A percentile compares a stretch with the other conserved stretches of the same genome.
These are phyloP conservation scores for Penicillium canescens DNA, from an alignment of 495 filamentous ascomycete species.

Conservation along the genomic window DNA sequence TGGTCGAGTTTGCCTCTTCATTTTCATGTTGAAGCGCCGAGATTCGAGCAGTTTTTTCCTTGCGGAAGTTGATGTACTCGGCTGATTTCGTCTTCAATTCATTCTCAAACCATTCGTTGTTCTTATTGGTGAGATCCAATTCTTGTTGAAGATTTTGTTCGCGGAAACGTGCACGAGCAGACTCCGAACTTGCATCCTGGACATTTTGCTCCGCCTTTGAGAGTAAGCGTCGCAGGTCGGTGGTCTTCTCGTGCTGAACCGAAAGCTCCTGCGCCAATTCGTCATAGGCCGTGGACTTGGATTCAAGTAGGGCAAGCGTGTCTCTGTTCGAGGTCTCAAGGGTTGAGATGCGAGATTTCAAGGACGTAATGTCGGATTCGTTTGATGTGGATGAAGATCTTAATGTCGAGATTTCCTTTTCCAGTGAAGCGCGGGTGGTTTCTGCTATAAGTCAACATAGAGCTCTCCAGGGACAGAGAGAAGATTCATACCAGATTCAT, in stretches of 20 bases:
- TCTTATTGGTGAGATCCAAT: conserved; percentile 78
- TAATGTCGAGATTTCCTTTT: conserved; percentile 77
- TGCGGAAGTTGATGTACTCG: conserved; percentile 87
- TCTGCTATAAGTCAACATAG: conserved; percentile 46
- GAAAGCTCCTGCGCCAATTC: conserved; percentile 82
- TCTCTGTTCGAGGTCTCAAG: conserved; percentile 92
- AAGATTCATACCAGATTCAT: conserved; percentile 67
- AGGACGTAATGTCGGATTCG: conserved; percentile 70
- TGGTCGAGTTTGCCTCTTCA: conserved; percentile 74
- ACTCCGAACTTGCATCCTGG: conserved; percentile 75
- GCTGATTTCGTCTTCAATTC: conserved; percentile 86
- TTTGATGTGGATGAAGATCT: conserved; percentile 75
- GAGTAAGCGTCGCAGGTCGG: conserved; percentile 78
- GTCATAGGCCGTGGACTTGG: conserved; percentile 85
- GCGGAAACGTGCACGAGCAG: conserved; percentile 76
- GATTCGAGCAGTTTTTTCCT: conserved; percentile 87
- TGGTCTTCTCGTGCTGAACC: conserved; percentile 80
- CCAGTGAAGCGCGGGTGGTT: conserved; percentile 62
- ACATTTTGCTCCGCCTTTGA: conserved; percentile 76
- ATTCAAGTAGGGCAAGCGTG: conserved; percentile 81
- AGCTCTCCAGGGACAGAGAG: background rate
- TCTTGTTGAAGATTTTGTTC: conserved; percentile 89
- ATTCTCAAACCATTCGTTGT: conserved; percentile 86
- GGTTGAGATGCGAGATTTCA: conserved; percentile 77
- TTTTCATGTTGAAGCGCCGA: conserved; percentile 83